A percentile compares a stretch with the other conserved stretches of the same genome.
Evolutionary conservation across 2,329 filamentous ascomycete genomes (phyloP).

Genomic region (Magnaporthales sp.): DNA sequence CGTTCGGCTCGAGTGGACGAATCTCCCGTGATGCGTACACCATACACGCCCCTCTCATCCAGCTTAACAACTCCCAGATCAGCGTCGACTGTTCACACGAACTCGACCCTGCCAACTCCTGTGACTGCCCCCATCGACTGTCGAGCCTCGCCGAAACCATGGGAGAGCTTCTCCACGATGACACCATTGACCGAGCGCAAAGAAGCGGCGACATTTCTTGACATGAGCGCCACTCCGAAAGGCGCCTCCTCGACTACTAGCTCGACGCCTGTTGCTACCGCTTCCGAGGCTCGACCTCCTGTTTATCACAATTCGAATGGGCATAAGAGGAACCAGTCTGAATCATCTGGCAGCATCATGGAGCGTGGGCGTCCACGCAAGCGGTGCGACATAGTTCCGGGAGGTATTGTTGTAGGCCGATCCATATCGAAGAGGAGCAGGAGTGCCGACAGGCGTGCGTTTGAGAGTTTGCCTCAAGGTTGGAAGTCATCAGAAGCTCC

Average conservation of each 20-base stretch:
- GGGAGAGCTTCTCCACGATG: constrained; percentile 27
- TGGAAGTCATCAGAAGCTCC: constrained; percentile 44
- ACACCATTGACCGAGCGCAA: constrained; percentile 18
- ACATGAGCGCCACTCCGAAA: constrained; percentile 20
- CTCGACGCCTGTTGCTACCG: not conserved
- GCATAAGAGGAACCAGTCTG: constrained; percentile 47
- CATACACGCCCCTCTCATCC: constrained; percentile 34
- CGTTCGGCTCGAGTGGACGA: constrained; percentile 35
- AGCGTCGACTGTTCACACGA: constrained; percentile 25
- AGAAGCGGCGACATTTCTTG: constrained; percentile 8
- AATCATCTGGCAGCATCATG: constrained; percentile 42
- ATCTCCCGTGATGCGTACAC: constrained; percentile 36
- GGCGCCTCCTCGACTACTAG: constrained; percentile 17
- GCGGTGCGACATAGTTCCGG: constrained; percentile 27
- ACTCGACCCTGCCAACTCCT: constrained; percentile 36
- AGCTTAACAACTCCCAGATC: constrained; percentile 35
- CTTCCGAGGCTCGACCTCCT: not conserved
- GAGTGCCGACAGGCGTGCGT: constrained; percentile 46
- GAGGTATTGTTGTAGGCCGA: constrained; percentile 16
- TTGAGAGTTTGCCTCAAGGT: constrained; percentile 53
- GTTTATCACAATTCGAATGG: constrained; percentile 11
- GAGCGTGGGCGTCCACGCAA: constrained; percentile 54
- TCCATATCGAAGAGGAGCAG: constrained; percentile 33
- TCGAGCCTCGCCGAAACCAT: constrained; percentile 24
- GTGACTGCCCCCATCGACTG: constrained; percentile 23